These are phyloP conservation scores for Penicillium hordei DNA, from an alignment of 2,329 filamentous ascomycete genomes.

Conservation along the genomic window DNA sequence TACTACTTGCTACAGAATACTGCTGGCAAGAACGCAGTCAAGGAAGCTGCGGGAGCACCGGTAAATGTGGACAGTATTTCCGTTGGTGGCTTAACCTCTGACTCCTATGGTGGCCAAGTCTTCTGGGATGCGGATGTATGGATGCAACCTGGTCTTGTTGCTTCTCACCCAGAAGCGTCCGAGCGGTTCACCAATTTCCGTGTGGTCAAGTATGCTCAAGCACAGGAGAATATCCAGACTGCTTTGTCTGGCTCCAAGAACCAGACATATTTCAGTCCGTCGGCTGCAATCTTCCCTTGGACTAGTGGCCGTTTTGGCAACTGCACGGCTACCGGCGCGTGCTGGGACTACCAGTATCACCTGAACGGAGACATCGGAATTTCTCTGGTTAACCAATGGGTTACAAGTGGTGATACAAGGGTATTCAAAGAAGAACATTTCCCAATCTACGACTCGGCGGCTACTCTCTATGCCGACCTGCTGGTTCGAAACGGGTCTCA, in stretches of 20 bases:
- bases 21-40: conserved; percentile 55
- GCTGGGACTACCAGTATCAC: conserved; percentile 72
- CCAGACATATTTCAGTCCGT: conserved; percentile 55
- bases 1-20: conserved; percentile 53
- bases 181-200: conserved; percentile 66
- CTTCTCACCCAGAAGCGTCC: conserved; percentile 62
- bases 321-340: conserved; percentile 63
- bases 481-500: conserved; percentile 59
- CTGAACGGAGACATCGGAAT: conserved; percentile 68
- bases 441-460: conserved; percentile 64
- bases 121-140: conserved; percentile 68
- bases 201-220: conserved; percentile 58
- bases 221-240: conserved; percentile 58
- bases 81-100: conserved; percentile 66
- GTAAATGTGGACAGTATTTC: conserved; percentile 64
- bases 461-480: conserved; percentile 61
- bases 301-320: conserved; percentile 67
- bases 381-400: conserved; percentile 61
- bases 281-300: conserved; percentile 66
- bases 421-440: conserved; percentile 58
- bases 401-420: conserved; percentile 58
- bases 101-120: conserved; percentile 66
- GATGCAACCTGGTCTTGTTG: conserved; percentile 67
- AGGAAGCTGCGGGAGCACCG: conserved; percentile 49
- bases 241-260: conserved; percentile 61